phyloP scores from a whole-genome alignment of 345 rosid genomes.

The Euphorbia pulcherrima region DNA sequence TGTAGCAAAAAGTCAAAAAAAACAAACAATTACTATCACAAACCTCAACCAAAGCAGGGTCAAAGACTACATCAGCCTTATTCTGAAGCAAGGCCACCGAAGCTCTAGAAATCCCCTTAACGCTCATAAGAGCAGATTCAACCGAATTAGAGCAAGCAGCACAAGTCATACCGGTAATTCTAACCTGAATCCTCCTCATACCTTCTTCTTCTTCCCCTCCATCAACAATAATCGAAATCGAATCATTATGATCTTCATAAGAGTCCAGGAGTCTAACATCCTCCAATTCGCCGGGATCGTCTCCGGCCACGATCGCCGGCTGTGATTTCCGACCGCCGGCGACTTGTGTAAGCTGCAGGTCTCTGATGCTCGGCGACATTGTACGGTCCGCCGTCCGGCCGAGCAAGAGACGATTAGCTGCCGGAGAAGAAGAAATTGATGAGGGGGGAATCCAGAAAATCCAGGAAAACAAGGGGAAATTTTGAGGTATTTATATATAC shows the following conservation, averaged over 20 bases:
- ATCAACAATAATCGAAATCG: constrained; percentile 17
- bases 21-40: too few species aligned
- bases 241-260: constrained; percentile 31
- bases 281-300: constrained; percentile 47
- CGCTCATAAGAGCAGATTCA: constrained; percentile 65
- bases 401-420: constrained; percentile 3
- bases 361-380: constrained; percentile 64
- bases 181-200: constrained; percentile 57
- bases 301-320: constrained; percentile 8
- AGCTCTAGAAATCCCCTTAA: constrained; percentile 65
- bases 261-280: constrained; percentile 87
- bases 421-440: not conserved
- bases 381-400: not conserved
- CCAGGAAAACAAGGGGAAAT: not conserved
- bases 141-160: constrained; percentile 98
- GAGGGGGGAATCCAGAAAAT: too few species aligned
- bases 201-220: constrained; percentile 38
- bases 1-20: too few species aligned
- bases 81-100: constrained; percentile 94
- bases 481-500: not conserved
- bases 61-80: constrained; percentile 74
- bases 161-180: constrained; percentile 97
- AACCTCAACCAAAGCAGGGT: constrained; percentile 70
- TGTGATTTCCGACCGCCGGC: constrained; percentile 27
- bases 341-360: constrained; percentile 61